Conservation (phyloP, 2,329 filamentous ascomycete genomes). For the Elsinoe batatas region DNA sequence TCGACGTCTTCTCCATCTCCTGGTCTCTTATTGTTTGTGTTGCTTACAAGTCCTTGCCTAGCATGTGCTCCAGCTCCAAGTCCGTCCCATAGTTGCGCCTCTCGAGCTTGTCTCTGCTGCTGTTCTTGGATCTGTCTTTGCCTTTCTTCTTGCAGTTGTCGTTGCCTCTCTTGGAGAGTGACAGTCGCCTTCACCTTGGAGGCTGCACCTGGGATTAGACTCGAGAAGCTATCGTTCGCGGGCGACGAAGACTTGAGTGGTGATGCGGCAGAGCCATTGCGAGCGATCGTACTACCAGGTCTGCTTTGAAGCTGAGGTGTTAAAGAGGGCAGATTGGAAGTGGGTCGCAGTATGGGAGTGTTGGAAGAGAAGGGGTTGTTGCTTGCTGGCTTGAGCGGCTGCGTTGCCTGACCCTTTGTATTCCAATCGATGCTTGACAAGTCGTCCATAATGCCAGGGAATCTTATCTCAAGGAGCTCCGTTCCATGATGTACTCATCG, state of each 20-base stretch:
- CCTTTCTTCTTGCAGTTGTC: conserved; percentile 67
- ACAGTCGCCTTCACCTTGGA: conserved; percentile 58
- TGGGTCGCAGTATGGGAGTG: conserved; percentile 27
- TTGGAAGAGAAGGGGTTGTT: conserved; percentile 21
- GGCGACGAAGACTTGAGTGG: conserved; percentile 43
- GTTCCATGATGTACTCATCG: not conserved
- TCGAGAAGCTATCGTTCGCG: conserved; percentile 64
- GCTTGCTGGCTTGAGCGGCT: conserved; percentile 18
- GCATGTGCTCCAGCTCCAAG: conserved; percentile 22
- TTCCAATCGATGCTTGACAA: conserved; percentile 40
- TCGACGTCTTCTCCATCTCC: conserved; percentile 37
- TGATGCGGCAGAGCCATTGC: conserved; percentile 34
- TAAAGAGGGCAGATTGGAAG: conserved; percentile 14
- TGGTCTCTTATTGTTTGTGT: conserved; percentile 1
- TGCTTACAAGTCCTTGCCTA: not conserved
- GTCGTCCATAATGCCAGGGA: conserved; percentile 36
- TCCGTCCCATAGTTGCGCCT: conserved; percentile 10
- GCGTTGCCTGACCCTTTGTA: conserved; percentile 11
- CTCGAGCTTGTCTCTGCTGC: conserved; percentile 42
- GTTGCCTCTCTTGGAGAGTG: conserved; percentile 54
- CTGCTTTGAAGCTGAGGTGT: conserved; percentile 26
- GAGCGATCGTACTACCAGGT: conserved; percentile 30
- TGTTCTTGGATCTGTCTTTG: conserved; percentile 66
- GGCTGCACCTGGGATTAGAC: conserved; percentile 55
- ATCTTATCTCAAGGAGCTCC: not conserved